Evolutionary conservation across 1,284 basidiomycete species (phyloP).

Genomic region (Trichosporon sp.): DNA sequence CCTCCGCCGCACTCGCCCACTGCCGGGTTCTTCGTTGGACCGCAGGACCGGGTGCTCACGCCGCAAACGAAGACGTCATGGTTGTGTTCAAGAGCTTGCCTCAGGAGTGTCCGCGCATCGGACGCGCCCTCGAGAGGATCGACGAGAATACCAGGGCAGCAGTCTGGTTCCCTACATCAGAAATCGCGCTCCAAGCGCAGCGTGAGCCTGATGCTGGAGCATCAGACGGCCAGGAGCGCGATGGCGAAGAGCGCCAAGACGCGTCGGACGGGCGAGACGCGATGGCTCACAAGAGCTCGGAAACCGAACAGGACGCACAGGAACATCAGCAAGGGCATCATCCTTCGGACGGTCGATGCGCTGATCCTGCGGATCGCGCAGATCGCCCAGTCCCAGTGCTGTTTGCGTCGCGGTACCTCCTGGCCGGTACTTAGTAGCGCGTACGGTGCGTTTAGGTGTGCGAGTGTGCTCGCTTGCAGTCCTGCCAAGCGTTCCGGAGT

Average conservation of each 20-base stretch:
- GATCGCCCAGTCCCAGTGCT: conserved; percentile 25
- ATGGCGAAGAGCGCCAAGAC: background rate
- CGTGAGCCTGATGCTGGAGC: background rate
- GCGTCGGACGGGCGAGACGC: background rate
- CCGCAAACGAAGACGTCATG: conserved; percentile 17
- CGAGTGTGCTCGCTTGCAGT: background rate
- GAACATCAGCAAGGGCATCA: background rate
- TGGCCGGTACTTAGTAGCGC: conserved; percentile 30
- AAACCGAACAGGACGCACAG: background rate
- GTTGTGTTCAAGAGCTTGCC: conserved; percentile 38
- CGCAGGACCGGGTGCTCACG: background rate
- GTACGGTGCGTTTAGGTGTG: background rate
- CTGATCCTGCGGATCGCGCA: conserved; percentile 10
- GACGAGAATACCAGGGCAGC: conserved; percentile 3
- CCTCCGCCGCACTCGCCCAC: conserved; percentile 33
- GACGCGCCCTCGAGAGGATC: conserved; percentile 18
- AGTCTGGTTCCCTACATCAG: conserved; percentile 5
- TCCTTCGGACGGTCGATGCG: background rate
- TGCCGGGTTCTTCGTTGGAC: conserved; percentile 27
- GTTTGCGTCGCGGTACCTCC: conserved; percentile 46
- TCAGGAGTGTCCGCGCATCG: conserved; percentile 38
- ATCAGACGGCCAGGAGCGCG: background rate
- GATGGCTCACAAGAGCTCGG: background rate
- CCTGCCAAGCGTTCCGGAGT: background rate
- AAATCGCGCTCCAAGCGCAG: background rate